Conservation (phyloP, 805 yeast species). For the Barnettozyma salicaria region DNA sequence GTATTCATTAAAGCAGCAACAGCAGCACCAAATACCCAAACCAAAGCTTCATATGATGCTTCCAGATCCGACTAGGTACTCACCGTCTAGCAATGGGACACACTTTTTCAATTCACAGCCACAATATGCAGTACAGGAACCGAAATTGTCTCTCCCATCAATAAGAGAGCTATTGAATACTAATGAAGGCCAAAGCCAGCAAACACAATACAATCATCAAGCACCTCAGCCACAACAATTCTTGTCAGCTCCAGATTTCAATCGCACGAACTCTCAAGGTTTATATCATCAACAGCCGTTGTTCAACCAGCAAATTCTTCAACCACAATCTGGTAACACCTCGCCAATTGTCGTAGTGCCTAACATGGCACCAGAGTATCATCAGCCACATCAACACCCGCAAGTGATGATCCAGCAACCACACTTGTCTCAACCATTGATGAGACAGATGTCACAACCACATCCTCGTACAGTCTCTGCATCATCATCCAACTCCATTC, state of each 20-base stretch:
- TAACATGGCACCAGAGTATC: conserved; percentile 16
- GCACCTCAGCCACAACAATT: neutral
- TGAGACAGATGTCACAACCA: neutral
- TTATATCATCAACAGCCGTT: neutral
- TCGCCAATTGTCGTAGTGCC: neutral
- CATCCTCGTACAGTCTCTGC: conserved; percentile 2
- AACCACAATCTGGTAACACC: conserved; percentile 5
- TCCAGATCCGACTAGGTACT: conserved; percentile 19
- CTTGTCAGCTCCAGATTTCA: no score
- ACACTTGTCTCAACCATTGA: neutral
- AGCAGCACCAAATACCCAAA: conserved; percentile 6
- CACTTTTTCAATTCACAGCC: conserved; percentile 1
- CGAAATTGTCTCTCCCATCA: conserved; percentile 9
- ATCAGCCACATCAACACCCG: conserved; percentile 39
- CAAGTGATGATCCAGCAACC: neutral
- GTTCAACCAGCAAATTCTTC: conserved; percentile 2
- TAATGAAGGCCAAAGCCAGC: neutral
- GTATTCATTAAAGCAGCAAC: conserved; percentile 1
- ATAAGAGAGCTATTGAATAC: conserved; percentile 10
- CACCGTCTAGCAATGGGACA: conserved; percentile 6
- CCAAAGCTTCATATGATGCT: conserved; percentile 18
- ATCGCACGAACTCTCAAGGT: no score
- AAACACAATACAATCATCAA: no score
- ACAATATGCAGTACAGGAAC: neutral
- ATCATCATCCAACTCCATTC: conserved; percentile 3